Conservation (phyloP, 1,284 basidiomycete species). For the Albatrellus sp. region DNA sequence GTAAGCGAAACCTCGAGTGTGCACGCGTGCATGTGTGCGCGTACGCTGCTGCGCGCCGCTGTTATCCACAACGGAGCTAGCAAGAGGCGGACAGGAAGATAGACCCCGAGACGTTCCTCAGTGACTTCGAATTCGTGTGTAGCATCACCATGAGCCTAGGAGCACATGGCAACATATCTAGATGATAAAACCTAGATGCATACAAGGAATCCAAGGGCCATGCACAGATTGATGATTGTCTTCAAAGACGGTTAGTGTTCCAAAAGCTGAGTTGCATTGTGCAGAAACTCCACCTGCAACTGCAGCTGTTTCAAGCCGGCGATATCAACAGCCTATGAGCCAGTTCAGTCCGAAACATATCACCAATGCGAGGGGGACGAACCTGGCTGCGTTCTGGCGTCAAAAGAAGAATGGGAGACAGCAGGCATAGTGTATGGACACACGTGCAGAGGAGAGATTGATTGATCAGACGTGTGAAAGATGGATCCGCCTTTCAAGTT, state of each 20-base stretch:
- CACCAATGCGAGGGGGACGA: slow-evolving; percentile 7
- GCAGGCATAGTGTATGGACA: too few species aligned
- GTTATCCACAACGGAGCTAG: too few species aligned
- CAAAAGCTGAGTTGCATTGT: not conserved
- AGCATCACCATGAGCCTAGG: slow-evolving; percentile 73
- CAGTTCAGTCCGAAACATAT: slow-evolving; percentile 3
- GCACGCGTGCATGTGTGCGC: too few species aligned
- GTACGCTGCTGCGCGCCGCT: too few species aligned
- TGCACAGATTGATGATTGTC: slow-evolving; percentile 81
- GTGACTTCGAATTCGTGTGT: slow-evolving; percentile 88
- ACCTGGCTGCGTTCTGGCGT: slow-evolving; percentile 59
- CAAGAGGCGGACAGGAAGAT: slow-evolving; percentile 56
- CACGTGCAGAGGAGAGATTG: too few species aligned
- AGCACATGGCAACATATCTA: not conserved
- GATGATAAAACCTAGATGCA: slow-evolving; percentile 10
- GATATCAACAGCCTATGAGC: slow-evolving; percentile 68
- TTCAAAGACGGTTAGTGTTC: slow-evolving; percentile 18
- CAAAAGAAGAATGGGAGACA: too few species aligned
- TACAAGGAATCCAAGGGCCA: slow-evolving; percentile 80
- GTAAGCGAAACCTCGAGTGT: too few species aligned
- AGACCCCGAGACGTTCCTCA: slow-evolving; percentile 73
- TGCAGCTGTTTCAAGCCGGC: slow-evolving; percentile 66
- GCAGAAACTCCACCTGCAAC: slow-evolving; percentile 32
- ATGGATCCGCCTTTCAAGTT: too few species aligned
- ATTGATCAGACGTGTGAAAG: slow-evolving; percentile 1